Evolutionary conservation across 2,329 filamentous ascomycete genomes (phyloP).

Genomic region (Fusarium sp.): DNA sequence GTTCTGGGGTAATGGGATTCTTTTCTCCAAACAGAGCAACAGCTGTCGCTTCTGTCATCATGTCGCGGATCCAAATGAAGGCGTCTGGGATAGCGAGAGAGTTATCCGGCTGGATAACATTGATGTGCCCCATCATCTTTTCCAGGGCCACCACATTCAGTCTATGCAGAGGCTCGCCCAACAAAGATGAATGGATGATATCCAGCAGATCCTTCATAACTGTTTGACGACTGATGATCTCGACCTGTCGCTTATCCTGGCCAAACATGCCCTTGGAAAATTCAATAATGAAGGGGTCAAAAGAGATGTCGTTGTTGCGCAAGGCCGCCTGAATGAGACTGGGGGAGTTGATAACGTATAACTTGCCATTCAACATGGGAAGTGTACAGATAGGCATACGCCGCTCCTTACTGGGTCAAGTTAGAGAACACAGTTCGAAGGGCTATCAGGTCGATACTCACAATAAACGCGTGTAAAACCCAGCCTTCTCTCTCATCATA

Average conservation of each 20-base stretch:
- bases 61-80: constrained; percentile 51
- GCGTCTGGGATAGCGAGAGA: constrained; percentile 42
- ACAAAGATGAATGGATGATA: constrained; percentile 13
- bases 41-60: constrained; percentile 51
- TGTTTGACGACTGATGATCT: background rate
- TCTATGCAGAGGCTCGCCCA: constrained; percentile 20
- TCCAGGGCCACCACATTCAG: constrained; percentile 6
- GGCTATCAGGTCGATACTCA: background rate
- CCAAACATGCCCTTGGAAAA: constrained; percentile 35
- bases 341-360: constrained; percentile 57
- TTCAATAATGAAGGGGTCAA: constrained; percentile 53
- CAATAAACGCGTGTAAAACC: constrained; percentile 28
- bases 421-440: background rate
- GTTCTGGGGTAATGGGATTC: constrained; percentile 47
- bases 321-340: constrained; percentile 51
- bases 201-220: constrained; percentile 4
- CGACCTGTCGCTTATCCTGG: background rate
- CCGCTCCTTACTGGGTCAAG: constrained; percentile 23
- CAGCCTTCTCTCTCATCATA: constrained; percentile 14
- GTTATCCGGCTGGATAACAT: background rate
- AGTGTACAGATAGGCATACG: constrained; percentile 53
- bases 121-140: background rate
- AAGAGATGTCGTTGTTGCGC: constrained; percentile 53
- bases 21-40: constrained; percentile 55
- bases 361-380: constrained; percentile 53